Evolutionary conservation across 345 rosid species (phyloP).

Genomic region (Eucalyptus melliodora): DNA sequence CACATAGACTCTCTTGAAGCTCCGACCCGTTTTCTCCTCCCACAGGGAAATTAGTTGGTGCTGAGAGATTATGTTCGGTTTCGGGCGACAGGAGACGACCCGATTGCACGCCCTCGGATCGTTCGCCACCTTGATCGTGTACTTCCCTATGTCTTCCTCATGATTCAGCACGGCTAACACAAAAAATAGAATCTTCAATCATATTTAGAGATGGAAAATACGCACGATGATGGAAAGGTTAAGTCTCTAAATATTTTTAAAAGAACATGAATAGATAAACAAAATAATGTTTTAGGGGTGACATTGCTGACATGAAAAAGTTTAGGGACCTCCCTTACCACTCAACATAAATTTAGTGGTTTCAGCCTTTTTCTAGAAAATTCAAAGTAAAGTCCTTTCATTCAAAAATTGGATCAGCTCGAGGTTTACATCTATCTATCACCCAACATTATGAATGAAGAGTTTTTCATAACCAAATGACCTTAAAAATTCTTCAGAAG

Average conservation of each 20-base stretch:
- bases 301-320: neutral
- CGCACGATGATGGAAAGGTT: neutral
- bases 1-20: slow-evolving; percentile 6
- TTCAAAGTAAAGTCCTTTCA: too few relatives aligned
- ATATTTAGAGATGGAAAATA: neutral
- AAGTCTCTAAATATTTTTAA: neutral
- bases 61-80: slow-evolving; percentile 10
- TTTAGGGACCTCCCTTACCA: neutral
- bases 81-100: slow-evolving; percentile 2
- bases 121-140: slow-evolving; percentile 20
- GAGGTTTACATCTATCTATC: too few relatives aligned
- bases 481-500: rapidly evolving
- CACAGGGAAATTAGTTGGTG: slow-evolving; percentile 16
- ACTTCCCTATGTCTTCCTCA: slow-evolving; percentile 22
- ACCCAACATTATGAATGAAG: neutral
- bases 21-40: slow-evolving; percentile 22
- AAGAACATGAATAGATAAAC: neutral
- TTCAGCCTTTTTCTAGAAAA: too few relatives aligned
- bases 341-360: too few relatives aligned
- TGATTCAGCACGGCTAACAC: slow-evolving; percentile 18
- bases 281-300: neutral
- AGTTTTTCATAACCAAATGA: too few relatives aligned
- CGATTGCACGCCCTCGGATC: slow-evolving; percentile 19
- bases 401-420: too few relatives aligned
- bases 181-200: neutral